Base-by-base conservation (phyloP, 1,139 yeast genomes). In the Candida tetrigidarum region DNA sequence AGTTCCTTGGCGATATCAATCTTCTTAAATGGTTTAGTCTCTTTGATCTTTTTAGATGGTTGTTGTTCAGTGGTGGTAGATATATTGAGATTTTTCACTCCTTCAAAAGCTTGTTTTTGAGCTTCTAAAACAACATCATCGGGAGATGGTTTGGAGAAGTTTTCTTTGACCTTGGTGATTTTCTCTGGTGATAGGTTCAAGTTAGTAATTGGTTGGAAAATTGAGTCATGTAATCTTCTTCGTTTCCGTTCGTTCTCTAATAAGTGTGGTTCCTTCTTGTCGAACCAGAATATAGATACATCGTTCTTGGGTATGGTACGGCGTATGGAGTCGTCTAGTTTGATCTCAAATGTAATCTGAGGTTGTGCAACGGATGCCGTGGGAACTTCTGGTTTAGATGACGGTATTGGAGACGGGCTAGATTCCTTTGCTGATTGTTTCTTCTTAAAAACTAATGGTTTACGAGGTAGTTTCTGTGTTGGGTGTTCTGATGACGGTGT, bases 101-200 rank as follows among this genome's bases (percentile, higher is more conserved):
- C 40, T 69, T 71, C 76, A 46, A 78, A 77, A 0, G 81, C 83
- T 40, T 66, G 62, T 43, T 68, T 68, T 60, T 87, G 96, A 0
- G 92, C 91, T 41, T 72, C 66, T 42, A 80, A 60, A 8, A 86
- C 76, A 43, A 76, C 66, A 57, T 90, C 97, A 66, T 91, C 98
- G 2, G 97, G 97, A 55, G 96, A 86, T 11, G 91, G 92, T 49
- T 74, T 69, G 16, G 66, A 62, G 58, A 91, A 91, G 50, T 84
- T 87, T 36, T 71, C 59, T 38, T 74, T 69, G 6, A 80, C 79
- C 57, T 76, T 74, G 50, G 69, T 69, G 42, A 62, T 62, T 53
- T 59, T 67, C 60, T 67, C 70, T 57, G 69, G 51, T 69, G 75
- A 69, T 16, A 49, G 16, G 22, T 35, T 18, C 64, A 83, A 69